These are phyloP conservation scores for Coffea eugenioides DNA, from an alignment of 257 asterid species.

Conservation along the genomic window DNA sequence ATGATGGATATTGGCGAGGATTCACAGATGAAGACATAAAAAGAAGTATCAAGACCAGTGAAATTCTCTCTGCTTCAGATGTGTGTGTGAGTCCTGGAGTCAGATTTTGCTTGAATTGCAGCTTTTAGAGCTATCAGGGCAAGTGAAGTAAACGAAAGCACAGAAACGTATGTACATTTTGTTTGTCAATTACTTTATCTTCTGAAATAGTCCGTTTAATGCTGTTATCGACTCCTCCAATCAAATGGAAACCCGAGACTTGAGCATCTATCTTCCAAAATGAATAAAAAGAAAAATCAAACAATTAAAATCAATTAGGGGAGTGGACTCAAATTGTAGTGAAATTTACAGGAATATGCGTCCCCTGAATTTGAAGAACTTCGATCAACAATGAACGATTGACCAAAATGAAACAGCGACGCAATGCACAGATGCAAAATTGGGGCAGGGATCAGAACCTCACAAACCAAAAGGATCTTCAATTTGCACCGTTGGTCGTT, in stretches of 20 bases:
- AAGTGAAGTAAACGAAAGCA: background rate
- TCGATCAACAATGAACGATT: background rate
- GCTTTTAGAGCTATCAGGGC: background rate
- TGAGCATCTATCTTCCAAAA: background rate
- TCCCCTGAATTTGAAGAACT: no score
- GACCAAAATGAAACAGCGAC: background rate
- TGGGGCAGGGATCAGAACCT: background rate
- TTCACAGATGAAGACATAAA: background rate
- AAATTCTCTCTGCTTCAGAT: no score
- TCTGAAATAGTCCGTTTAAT: background rate
- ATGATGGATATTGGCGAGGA: background rate
- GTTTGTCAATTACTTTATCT: background rate
- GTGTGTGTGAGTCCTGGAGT: background rate
- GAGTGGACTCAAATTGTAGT: no score
- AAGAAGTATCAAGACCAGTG: no score
- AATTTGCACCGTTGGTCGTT: background rate
- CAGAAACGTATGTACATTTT: background rate
- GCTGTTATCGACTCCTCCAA: background rate
- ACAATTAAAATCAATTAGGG: no score
- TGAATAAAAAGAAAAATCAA: no score
- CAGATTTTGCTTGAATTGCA: background rate
- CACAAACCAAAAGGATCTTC: background rate
- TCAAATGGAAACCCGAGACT: background rate
- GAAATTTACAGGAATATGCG: background rate
- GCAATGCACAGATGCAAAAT: background rate